Evolutionary conservation across 2,329 filamentous ascomycete genomes (phyloP).

Genomic region (Colletotrichum tropicicola): DNA sequence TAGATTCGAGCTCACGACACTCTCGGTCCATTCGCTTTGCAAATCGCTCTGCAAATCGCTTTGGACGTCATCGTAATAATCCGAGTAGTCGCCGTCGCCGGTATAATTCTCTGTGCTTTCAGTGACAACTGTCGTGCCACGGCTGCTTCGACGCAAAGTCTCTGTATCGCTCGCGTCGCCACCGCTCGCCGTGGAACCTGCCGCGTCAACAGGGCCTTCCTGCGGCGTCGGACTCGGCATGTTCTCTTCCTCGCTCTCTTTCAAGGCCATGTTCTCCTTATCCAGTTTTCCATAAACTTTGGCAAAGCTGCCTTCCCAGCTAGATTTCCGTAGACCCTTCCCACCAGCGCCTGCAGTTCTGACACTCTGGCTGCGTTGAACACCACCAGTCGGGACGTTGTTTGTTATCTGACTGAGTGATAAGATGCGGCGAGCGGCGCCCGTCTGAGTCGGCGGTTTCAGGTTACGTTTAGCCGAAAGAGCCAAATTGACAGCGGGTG

Average conservation of each 20-base stretch:
- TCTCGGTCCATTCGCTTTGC: constrained; percentile 60
- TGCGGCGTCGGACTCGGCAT: constrained; percentile 15
- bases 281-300: constrained; percentile 63
- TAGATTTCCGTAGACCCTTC: constrained; percentile 69
- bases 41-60: constrained; percentile 31
- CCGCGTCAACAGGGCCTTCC: constrained; percentile 1
- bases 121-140: constrained; percentile 58
- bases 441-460: constrained; percentile 54
- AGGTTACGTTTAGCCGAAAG: constrained; percentile 61
- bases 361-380: constrained; percentile 83
- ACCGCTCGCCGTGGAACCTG: constrained; percentile 31
- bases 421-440: constrained; percentile 80
- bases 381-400: constrained; percentile 70
- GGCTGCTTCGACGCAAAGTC: constrained; percentile 55
- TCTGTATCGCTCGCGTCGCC: constrained; percentile 60
- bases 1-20: constrained; percentile 37
- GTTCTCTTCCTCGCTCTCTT: constrained; percentile 70
- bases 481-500: constrained; percentile 60
- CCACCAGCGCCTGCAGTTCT: constrained; percentile 64
- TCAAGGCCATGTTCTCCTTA: constrained; percentile 71
- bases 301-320: constrained; percentile 67
- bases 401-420: constrained; percentile 90
- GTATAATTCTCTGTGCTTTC: constrained; percentile 47
- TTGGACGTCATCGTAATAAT: constrained; percentile 42
- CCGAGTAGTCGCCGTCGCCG: constrained; percentile 46